Evolutionary conservation across 2,329 filamentous ascomycete genomes (phyloP).

Genomic region (Neonectria faginata): DNA sequence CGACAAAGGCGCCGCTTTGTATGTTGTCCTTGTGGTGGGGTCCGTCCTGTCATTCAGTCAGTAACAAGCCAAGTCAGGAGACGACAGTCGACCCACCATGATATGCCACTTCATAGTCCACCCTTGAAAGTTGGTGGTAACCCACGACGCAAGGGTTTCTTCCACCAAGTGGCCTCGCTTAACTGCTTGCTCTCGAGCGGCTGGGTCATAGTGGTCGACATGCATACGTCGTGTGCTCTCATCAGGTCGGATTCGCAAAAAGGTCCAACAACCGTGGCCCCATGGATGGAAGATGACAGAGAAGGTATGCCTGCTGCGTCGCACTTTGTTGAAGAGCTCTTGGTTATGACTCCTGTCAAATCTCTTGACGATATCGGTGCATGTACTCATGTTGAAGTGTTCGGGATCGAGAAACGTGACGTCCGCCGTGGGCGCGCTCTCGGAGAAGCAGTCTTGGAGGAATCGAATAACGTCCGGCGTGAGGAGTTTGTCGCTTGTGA

Average conservation of each 20-base stretch:
- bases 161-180: not conserved
- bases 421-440: not conserved
- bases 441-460: not conserved
- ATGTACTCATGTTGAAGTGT: not conserved
- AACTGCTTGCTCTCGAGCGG: too few species aligned
- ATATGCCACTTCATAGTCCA: not conserved
- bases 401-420: not conserved
- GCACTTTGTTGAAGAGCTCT: not conserved
- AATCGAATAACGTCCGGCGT: not conserved
- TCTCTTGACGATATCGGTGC: not conserved
- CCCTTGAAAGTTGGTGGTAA: not conserved
- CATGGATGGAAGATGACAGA: conserved; percentile 1
- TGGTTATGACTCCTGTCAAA: not conserved
- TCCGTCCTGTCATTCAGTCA: not conserved
- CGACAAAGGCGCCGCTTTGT: not conserved
- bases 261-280: not conserved
- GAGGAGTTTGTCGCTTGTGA: not conserved
- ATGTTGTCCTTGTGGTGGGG: not conserved
- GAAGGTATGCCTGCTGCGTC: not conserved
- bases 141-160: not conserved
- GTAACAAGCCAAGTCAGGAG: not conserved
- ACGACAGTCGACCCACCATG: not conserved
- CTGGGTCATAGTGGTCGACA: conserved; percentile 15
- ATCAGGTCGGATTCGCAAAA: not conserved
- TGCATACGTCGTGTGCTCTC: not conserved